A percentile compares a stretch with the other conserved stretches of the same genome.
Evolutionary conservation across 177 flowering plant species (phyloP).

Genomic region (Vitis hybrid): DNA sequence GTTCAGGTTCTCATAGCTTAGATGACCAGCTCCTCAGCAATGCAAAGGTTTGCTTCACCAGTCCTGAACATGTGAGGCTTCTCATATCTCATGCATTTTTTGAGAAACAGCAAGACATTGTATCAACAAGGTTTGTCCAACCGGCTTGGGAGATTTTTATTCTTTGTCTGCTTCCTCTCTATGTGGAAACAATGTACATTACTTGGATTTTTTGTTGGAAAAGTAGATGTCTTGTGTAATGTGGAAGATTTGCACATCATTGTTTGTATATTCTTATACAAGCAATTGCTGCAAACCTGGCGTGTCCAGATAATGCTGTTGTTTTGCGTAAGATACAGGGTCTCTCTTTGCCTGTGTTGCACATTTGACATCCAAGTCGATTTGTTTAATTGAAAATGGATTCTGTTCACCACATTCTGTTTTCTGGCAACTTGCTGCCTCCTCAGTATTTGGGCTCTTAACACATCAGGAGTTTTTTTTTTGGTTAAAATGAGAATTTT

Average conservation of each 20-base stretch:
- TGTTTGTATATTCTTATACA: constrained; percentile 7
- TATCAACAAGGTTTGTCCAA: constrained; percentile 14
- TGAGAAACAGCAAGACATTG: constrained; percentile 5
- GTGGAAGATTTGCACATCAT: constrained; percentile 4
- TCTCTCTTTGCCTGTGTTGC: background rate
- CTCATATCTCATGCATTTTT: constrained; percentile 7
- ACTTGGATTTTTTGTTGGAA: constrained; percentile 19
- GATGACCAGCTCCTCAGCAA: constrained; percentile 28
- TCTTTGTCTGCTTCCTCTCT: constrained; percentile 21
- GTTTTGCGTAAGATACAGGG: background rate
- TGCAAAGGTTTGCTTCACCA: constrained; percentile 15
- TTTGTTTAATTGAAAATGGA: constrained; percentile 1
- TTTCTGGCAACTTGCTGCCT: background rate
- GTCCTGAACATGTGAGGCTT: constrained; percentile 1
- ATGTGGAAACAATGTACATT: constrained; percentile 36
- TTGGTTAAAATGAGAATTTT: background rate
- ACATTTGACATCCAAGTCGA: background rate
- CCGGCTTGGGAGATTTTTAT: constrained; percentile 16
- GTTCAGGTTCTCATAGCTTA: constrained; percentile 28
- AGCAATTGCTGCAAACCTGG: background rate
- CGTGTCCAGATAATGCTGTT: background rate
- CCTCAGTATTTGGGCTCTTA: too few relatives aligned
- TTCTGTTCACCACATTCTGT: background rate
- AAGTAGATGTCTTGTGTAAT: constrained; percentile 27
- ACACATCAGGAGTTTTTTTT: too few relatives aligned